Evolutionary conservation across 202 grass and related monocot genomes (phyloP), one percentile per base, ranked within the genome.

Genomic region (Alloteropsis angusta): DNA sequence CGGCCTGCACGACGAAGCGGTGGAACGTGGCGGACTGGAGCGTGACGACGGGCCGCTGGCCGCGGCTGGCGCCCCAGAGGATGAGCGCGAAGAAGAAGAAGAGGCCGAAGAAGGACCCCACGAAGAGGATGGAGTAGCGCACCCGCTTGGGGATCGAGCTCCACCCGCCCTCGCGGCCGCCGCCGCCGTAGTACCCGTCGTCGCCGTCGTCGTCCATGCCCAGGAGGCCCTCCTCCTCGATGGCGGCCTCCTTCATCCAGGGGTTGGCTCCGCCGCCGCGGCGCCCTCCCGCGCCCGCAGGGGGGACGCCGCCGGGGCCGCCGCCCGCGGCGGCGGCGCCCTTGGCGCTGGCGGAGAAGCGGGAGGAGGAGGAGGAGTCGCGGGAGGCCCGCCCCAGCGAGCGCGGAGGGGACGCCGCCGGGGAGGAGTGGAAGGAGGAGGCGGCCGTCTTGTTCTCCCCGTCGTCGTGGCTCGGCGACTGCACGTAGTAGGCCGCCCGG

Each of bases 81-180:
- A 99, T 88, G 44, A 99, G 88, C 0, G 92, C 90, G 72, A 99
- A 99, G 96, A 99, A 89, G 86, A 87, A 86, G 86, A 99, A 99
- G 69, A 98, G 84, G 2, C 39, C 83, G 38, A 98, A 44, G 82
- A 98, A 98, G 5, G 90, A 84, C 1, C 34, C 63, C 30, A 89
- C 38, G 81, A 95, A 91, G 5, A 68, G 84, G 2, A 96, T 46
- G 3, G 65, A 67, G 72, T 99, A 96, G 11, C 86, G 86, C 14
- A 66, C 74, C 15, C 71, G 46, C 52, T 15, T 87, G 1, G 86
- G 87, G 16, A 94, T 68, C 3, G 77, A 76, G 3, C 49, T 45
- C n/a, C 91, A 57, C 3, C 84, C 76, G 3, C 63, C 60, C 21
- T 15, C 23, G 55, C 1, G 50, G 44, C 3, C 26, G 19, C 36